Evolutionary conservation across 352 stramenopile species (phyloP).

Genomic region (Phytophthora syringae): DNA sequence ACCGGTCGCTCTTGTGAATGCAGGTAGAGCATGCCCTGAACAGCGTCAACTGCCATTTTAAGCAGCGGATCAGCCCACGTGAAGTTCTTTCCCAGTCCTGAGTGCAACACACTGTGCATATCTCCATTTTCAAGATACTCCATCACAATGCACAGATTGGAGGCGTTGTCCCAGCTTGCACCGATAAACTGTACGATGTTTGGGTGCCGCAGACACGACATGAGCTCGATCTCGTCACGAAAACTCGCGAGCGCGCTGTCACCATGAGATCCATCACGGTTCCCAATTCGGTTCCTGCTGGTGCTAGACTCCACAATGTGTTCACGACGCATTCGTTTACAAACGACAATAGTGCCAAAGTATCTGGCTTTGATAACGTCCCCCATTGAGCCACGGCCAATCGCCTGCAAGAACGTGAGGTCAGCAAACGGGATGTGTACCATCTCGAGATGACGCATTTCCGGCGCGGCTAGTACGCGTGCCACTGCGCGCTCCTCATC

Average conservation of each 20-base stretch:
- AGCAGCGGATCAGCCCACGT: slow-evolving; percentile 86
- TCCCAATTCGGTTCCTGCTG: slow-evolving; percentile 23
- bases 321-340: slow-evolving; percentile 89
- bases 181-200: slow-evolving; percentile 93
- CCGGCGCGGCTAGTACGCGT: slow-evolving; percentile 65
- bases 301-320: slow-evolving; percentile 62
- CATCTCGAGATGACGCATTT: slow-evolving; percentile 81
- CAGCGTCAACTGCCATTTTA: slow-evolving; percentile 88
- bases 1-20: slow-evolving; percentile 86
- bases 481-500: slow-evolving; percentile 79
- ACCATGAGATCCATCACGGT: slow-evolving; percentile 22
- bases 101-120: slow-evolving; percentile 88
- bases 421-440: slow-evolving; percentile 87
- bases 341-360: slow-evolving; percentile 88
- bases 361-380: slow-evolving; percentile 92
- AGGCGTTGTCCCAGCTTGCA: slow-evolving; percentile 89
- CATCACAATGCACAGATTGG: slow-evolving; percentile 91
- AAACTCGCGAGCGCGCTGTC: slow-evolving; percentile 72
- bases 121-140: slow-evolving; percentile 91
- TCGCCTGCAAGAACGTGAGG: slow-evolving; percentile 82
- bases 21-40: slow-evolving; percentile 89
- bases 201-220: slow-evolving; percentile 84
- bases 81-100: slow-evolving; percentile 78
- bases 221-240: slow-evolving; percentile 87
- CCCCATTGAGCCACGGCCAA: slow-evolving; percentile 81